A percentile compares a stretch with the other conserved stretches of the same genome.
These are phyloP conservation scores for Aspergillus pseudotamarii DNA, from an alignment of 2,329 filamentous ascomycete species.

Conservation along the genomic window DNA sequence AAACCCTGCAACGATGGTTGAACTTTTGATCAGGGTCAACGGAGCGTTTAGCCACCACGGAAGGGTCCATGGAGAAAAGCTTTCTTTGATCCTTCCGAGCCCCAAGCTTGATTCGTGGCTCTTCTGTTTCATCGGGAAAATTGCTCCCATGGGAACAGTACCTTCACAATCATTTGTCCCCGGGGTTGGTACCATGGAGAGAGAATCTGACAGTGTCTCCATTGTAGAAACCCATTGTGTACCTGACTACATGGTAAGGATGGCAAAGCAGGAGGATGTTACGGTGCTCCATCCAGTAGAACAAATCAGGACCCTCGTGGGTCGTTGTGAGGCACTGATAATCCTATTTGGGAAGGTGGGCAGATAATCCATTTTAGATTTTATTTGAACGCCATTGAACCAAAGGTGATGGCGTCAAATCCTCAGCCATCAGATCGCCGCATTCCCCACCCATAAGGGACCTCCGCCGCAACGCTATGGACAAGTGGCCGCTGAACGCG, in stretches of 20 bases:
- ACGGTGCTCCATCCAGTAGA: background rate
- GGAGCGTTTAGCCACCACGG: constrained; percentile 5
- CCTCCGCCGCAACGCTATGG: constrained; percentile 32
- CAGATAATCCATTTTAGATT: constrained; percentile 9
- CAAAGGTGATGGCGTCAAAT: constrained; percentile 31
- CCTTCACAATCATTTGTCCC: background rate
- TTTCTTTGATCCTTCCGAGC: background rate
- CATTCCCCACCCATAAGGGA: constrained; percentile 43
- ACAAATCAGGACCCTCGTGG: constrained; percentile 15
- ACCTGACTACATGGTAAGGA: background rate
- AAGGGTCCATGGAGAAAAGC: constrained; percentile 15
- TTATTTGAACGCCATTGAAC: constrained; percentile 20
- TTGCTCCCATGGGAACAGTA: background rate
- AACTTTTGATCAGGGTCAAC: constrained; percentile 14
- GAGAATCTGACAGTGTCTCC: background rate
- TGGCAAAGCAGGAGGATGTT: background rate
- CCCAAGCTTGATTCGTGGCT: background rate
- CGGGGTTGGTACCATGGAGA: constrained; percentile 5
- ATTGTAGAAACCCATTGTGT: background rate
- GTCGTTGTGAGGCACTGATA: constrained; percentile 10
- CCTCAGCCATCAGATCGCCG: constrained; percentile 36
- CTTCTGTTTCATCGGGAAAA: background rate
- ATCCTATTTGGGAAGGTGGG: constrained; percentile 8
- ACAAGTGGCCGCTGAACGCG: constrained; percentile 35
- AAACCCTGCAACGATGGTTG: constrained; percentile 15